These are phyloP conservation scores for Ascocoryne sarcoides DNA, from an alignment of 2,329 filamentous ascomycete species.

Conservation along the genomic window DNA sequence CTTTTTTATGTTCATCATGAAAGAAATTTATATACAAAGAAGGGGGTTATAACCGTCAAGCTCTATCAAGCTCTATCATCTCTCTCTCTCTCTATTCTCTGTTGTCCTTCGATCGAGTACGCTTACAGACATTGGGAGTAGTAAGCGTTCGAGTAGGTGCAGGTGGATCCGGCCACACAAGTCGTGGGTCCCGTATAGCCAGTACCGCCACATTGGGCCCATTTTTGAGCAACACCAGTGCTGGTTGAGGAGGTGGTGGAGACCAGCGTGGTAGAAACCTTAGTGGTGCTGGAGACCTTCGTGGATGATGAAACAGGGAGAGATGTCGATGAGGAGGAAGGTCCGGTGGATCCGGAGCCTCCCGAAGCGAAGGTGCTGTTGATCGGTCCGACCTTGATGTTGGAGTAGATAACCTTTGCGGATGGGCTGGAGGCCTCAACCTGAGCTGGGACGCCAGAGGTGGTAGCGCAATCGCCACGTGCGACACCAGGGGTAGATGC, in stretches of 20 bases:
- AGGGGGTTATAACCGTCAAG: background rate
- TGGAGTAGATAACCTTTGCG: constrained; percentile 33
- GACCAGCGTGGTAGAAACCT: background rate
- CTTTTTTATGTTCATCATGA: too few species aligned
- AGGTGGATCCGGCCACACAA: constrained; percentile 21
- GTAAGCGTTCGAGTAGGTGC: constrained; percentile 16
- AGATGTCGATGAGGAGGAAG: constrained; percentile 3
- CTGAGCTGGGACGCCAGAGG: constrained; percentile 41
- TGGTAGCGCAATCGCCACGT: constrained; percentile 45
- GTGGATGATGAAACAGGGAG: constrained; percentile 4
- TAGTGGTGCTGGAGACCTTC: background rate
- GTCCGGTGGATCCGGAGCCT: background rate
- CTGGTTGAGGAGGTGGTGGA: constrained; percentile 1
- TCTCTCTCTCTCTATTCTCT: background rate
- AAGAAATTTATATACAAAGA: background rate
- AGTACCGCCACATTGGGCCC: constrained; percentile 20
- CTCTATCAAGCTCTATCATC: too few species aligned
- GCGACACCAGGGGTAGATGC: constrained; percentile 37
- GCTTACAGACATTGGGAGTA: constrained; percentile 23
- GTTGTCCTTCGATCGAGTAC: too few species aligned
- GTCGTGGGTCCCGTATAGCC: constrained; percentile 18
- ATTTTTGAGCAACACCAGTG: constrained; percentile 3
- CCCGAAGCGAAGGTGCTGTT: constrained; percentile 23
- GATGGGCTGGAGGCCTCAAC: constrained; percentile 39
- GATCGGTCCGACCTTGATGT: constrained; percentile 28